Evolutionary conservation across 2,329 filamentous ascomycete genomes (phyloP).

Genomic region (Colletotrichum cuscutae): DNA sequence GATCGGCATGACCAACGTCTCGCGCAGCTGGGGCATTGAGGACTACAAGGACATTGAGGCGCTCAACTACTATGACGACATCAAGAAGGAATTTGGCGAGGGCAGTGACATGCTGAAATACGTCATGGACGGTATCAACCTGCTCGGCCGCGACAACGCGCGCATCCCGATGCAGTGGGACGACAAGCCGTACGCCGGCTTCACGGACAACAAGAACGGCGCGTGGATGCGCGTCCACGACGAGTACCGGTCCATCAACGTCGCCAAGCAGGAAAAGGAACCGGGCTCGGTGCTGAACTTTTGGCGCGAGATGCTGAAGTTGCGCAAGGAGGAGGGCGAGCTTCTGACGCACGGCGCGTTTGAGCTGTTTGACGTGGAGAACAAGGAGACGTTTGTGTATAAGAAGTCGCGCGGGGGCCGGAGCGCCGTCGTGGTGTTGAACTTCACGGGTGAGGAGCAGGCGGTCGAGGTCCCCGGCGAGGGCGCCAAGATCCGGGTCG

Average conservation of each 20-base stretch:
- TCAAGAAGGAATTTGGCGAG: constrained; percentile 61
- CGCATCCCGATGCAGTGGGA: constrained; percentile 78
- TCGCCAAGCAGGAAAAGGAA: constrained; percentile 56
- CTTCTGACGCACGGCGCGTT: constrained; percentile 72
- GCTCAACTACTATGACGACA: constrained; percentile 55
- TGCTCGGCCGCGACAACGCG: constrained; percentile 72
- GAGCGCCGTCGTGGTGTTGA: constrained; percentile 47
- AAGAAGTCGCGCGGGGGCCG: constrained; percentile 47
- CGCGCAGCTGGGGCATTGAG: constrained; percentile 56
- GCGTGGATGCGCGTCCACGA: constrained; percentile 73
- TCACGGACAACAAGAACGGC: constrained; percentile 55
- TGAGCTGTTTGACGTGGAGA: constrained; percentile 59
- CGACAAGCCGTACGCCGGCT: constrained; percentile 65
- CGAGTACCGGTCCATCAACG: constrained; percentile 65
- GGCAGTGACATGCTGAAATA: constrained; percentile 48
- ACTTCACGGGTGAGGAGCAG: constrained; percentile 50
- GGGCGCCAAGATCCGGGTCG: constrained; percentile 38
- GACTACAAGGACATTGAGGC: constrained; percentile 62
- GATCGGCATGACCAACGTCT: constrained; percentile 66
- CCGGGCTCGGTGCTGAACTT: constrained; percentile 65
- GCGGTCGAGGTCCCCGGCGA: constrained; percentile 36
- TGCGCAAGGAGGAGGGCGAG: constrained; percentile 66
- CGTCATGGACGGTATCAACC: constrained; percentile 63
- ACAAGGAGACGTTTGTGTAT: constrained; percentile 57
- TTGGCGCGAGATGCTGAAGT: constrained; percentile 65